phyloP scores from a whole-genome alignment of 2,329 filamentous ascomycete genomes.

The Didymella sp. region DNA sequence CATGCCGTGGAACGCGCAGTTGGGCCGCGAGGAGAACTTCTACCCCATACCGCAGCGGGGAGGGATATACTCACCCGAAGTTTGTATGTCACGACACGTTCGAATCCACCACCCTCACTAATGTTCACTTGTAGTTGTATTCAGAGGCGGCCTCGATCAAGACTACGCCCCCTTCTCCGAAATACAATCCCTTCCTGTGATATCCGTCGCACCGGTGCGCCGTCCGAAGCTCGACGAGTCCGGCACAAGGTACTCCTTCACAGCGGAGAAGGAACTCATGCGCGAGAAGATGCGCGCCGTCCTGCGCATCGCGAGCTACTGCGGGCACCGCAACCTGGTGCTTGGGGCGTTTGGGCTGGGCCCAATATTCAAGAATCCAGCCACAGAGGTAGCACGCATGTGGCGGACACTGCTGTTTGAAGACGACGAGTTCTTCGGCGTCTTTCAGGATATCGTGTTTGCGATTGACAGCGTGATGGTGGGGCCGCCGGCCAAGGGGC shows the following conservation, averaged over 20 bases:
- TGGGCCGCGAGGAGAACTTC: conserved; percentile 55
- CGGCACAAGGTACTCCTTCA: conserved; percentile 74
- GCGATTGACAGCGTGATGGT: conserved; percentile 52
- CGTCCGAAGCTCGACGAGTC: conserved; percentile 75
- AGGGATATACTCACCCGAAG: conserved; percentile 72
- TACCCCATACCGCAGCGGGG: conserved; percentile 76
- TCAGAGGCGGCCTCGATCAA: conserved; percentile 68
- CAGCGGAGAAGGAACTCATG: conserved; percentile 73
- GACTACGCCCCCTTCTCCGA: conserved; percentile 50
- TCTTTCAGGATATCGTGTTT: conserved; percentile 56
- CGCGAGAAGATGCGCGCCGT: conserved; percentile 75
- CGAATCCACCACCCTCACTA: neutral
- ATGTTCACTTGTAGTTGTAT: conserved; percentile 63
- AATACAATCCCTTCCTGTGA: conserved; percentile 69
- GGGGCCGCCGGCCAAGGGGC: conserved; percentile 41
- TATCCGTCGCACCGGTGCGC: conserved; percentile 74
- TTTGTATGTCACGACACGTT: conserved; percentile 58
- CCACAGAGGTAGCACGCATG: conserved; percentile 53
- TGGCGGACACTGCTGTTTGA: conserved; percentile 54
- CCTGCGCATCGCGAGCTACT: conserved; percentile 68
- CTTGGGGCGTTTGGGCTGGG: conserved; percentile 55
- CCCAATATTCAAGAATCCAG: conserved; percentile 55
- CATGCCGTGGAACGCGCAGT: conserved; percentile 59
- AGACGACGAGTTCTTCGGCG: conserved; percentile 54
- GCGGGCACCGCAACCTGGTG: conserved; percentile 50